phyloP scores from a whole-genome alignment of 768 basidiomycete species.

The Serendipita sp. region DNA sequence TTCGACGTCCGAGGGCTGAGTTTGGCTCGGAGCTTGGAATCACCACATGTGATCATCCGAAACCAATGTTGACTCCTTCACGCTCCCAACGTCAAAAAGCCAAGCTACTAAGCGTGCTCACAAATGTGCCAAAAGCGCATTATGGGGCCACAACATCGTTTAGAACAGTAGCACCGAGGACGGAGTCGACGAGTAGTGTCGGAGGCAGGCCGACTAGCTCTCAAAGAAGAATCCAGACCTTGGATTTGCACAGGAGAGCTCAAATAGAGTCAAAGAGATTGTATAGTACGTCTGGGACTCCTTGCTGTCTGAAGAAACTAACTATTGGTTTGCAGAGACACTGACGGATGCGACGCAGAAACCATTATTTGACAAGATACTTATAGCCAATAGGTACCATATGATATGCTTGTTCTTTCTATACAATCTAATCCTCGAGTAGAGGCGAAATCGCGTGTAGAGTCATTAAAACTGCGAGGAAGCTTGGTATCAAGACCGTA shows the following conservation, averaged over 20 bases:
- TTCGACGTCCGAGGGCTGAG: not conserved
- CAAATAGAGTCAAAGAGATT: not conserved
- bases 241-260: no score
- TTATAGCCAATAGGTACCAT: slow-evolving; percentile 71
- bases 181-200: not conserved
- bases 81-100: not conserved
- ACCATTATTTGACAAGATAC: slow-evolving; percentile 62
- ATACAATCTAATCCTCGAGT: not conserved
- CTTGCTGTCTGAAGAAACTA: not conserved
- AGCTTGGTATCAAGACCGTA: slow-evolving; percentile 79
- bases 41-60: not conserved
- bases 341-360: slow-evolving; percentile 8
- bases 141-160: not conserved
- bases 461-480: slow-evolving; percentile 77
- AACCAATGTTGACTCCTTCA: slow-evolving; percentile 3
- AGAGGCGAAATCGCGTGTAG: slow-evolving; percentile 95
- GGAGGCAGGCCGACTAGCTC: not conserved
- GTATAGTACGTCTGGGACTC: not conserved
- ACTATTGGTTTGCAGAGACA: not conserved
- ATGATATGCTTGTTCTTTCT: not conserved
- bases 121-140: not conserved
- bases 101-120: not conserved
- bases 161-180: not conserved
- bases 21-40: not conserved
- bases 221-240: not conserved